A percentile compares a stretch with the other conserved stretches of the same genome.
phyloP scores from a whole-genome alignment of 768 basidiomycete genomes.

The Auriculariales sp. region DNA sequence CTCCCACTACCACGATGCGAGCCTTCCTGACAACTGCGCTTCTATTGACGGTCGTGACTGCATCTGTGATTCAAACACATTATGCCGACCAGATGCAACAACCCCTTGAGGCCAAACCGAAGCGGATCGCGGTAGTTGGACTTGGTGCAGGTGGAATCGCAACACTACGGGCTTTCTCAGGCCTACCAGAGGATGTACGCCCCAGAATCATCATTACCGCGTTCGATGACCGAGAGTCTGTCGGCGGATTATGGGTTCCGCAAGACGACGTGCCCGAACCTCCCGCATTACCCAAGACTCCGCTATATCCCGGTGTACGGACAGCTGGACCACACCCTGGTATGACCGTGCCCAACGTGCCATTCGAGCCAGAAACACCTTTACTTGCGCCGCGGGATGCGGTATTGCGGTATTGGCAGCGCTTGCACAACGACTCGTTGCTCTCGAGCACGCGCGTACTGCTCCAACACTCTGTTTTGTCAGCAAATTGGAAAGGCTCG shows the following conservation, averaged over 20 bases:
- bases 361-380: slow-evolving; percentile 34
- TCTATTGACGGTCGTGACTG: no score
- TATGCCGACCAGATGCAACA: no score
- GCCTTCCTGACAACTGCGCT: no score
- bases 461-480: slow-evolving; percentile 28
- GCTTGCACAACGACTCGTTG: slow-evolving; percentile 25
- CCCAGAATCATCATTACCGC: slow-evolving; percentile 31
- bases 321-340: slow-evolving; percentile 40
- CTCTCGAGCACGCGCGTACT: slow-evolving; percentile 26
- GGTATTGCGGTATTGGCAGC: slow-evolving; percentile 30
- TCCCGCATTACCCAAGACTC: slow-evolving; percentile 38
- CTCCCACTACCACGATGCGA: no score
- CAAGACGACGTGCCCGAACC: slow-evolving; percentile 19
- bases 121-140: slow-evolving; percentile 34
- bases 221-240: slow-evolving; percentile 35
- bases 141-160: slow-evolving; percentile 43
- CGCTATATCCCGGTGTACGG: slow-evolving; percentile 36
- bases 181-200: slow-evolving; percentile 26
- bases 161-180: slow-evolving; percentile 33
- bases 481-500: slow-evolving; percentile 30
- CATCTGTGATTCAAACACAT: no score
- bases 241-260: slow-evolving; percentile 43
- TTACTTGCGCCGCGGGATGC: slow-evolving; percentile 34
- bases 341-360: slow-evolving; percentile 41
- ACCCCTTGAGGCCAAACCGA: no score